Conservation (phyloP, 257 asterid species). For the Scutellaria baicalensis region DNA sequence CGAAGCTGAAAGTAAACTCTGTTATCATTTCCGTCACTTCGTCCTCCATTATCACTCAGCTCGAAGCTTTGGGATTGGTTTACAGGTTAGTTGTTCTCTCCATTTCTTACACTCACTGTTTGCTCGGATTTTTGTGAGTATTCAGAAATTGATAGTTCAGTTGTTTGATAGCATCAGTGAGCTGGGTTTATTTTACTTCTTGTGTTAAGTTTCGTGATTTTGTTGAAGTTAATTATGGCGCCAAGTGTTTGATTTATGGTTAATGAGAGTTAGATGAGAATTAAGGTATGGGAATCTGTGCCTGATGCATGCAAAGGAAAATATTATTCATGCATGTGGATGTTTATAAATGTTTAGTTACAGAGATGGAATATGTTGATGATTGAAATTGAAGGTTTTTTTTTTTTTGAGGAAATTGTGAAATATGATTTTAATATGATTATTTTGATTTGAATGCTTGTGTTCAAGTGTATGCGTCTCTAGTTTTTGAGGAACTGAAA, state of each 20-base stretch:
- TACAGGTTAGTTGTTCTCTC: slow-evolving; percentile 13
- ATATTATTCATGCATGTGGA: not conserved
- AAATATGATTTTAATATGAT: not conserved
- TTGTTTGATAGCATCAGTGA: not conserved
- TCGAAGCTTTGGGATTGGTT: not conserved
- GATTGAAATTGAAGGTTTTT: not conserved
- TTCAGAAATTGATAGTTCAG: not conserved
- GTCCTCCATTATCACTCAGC: slow-evolving; percentile 15
- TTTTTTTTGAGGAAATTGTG: not conserved
- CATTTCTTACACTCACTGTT: not conserved
- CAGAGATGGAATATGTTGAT: not conserved
- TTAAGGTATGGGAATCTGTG: not conserved
- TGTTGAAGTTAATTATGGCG: slow-evolving; percentile 3
- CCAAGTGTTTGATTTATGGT: slow-evolving; percentile 9
- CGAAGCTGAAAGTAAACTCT: slow-evolving; percentile 6
- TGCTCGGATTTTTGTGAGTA: not conserved
- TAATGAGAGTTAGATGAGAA: not conserved
- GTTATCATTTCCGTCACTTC: slow-evolving; percentile 13
- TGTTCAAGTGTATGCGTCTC: not conserved
- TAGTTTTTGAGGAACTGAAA: not conserved
- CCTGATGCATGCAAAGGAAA: not conserved
- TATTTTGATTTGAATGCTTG: not conserved
- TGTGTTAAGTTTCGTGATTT: not conserved
- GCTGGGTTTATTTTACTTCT: not conserved
- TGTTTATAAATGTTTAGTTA: not conserved